A percentile compares a stretch with the other conserved stretches of the same genome.
phyloP scores from a whole-genome alignment of 2,329 filamentous ascomycete genomes.

The Sporothrix luriei region DNA sequence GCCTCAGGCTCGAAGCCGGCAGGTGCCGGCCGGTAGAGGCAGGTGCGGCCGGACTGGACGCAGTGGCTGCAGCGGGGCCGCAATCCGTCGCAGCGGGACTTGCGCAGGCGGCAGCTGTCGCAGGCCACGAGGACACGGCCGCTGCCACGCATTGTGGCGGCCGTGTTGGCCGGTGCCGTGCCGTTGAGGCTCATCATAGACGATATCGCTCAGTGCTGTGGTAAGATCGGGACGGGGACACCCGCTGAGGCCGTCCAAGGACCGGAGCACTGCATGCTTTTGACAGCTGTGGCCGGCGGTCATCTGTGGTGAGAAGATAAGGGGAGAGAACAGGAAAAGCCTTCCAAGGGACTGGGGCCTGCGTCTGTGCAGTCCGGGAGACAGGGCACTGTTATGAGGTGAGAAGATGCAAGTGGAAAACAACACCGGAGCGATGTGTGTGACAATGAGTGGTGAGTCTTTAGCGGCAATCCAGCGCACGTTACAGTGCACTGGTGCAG shows the following conservation, averaged over 20 bases:
- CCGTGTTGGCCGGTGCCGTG: neutral
- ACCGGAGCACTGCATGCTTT: constrained; percentile 1
- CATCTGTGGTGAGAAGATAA: neutral
- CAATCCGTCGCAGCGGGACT: constrained; percentile 16
- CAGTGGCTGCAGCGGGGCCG: constrained; percentile 21
- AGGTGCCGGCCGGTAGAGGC: constrained; percentile 14
- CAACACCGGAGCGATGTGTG: neutral
- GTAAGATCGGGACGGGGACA: neutral
- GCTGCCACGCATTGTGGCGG: neutral
- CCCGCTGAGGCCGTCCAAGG: neutral
- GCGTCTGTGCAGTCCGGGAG: neutral
- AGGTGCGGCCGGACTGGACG: constrained; percentile 16
- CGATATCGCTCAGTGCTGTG: neutral
- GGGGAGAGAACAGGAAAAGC: neutral
- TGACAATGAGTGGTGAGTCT: neutral
- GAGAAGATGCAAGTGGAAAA: neutral
- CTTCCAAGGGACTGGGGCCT: neutral
- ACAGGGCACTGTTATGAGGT: neutral
- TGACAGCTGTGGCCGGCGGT: no score
- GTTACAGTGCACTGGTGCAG: no score
- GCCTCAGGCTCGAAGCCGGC: neutral
- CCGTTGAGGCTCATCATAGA: neutral
- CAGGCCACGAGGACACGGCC: constrained; percentile 11
- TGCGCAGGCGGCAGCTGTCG: constrained; percentile 20
- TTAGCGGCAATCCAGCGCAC: neutral